Percentiles rank a stretch among this genome's conserved stretches.
phyloP scores from a whole-genome alignment of 495 filamentous ascomycete species.

The Hyaloscypha hepaticicola region DNA sequence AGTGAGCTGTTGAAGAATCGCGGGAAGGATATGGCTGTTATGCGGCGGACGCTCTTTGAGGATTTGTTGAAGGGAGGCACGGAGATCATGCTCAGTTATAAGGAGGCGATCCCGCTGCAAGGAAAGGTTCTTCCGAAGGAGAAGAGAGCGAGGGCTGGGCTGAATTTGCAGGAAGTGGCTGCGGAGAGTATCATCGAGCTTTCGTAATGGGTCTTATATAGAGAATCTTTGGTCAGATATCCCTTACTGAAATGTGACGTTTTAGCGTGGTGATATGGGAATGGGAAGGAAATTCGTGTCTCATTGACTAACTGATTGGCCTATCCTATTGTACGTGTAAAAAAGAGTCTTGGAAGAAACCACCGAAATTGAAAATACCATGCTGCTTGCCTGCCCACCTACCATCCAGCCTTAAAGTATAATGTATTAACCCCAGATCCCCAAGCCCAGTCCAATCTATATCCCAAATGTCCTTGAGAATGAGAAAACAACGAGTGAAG shows the following conservation, averaged over 20 bases:
- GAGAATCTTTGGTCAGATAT: not conserved
- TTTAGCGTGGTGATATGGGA: not conserved
- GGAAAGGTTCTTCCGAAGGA: not conserved
- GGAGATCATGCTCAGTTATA: slow-evolving; percentile 15
- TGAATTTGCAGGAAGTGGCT: slow-evolving; percentile 16
- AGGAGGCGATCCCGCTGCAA: slow-evolving; percentile 6
- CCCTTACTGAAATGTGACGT: not conserved
- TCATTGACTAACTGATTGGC: not conserved
- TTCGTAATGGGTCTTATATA: not conserved
- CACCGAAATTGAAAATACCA: not conserved
- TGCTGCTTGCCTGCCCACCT: not conserved
- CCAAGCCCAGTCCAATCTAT: not conserved
- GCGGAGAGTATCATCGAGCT: slow-evolving; percentile 9
- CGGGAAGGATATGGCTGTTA: slow-evolving; percentile 38
- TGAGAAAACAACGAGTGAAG: not conserved
- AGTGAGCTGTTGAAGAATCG: slow-evolving; percentile 56
- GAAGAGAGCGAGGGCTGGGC: not conserved
- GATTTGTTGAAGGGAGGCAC: slow-evolving; percentile 36
- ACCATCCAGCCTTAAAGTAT: not conserved
- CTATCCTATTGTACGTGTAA: not conserved
- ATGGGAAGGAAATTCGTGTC: not conserved
- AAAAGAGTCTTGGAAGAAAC: not conserved
- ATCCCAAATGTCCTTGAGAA: not conserved
- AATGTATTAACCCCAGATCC: not conserved
- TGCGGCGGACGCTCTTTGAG: slow-evolving; percentile 36